These are phyloP conservation scores for Hordeum marinum DNA, from an alignment of 176 grass and related monocot species.

Conservation along the genomic window DNA sequence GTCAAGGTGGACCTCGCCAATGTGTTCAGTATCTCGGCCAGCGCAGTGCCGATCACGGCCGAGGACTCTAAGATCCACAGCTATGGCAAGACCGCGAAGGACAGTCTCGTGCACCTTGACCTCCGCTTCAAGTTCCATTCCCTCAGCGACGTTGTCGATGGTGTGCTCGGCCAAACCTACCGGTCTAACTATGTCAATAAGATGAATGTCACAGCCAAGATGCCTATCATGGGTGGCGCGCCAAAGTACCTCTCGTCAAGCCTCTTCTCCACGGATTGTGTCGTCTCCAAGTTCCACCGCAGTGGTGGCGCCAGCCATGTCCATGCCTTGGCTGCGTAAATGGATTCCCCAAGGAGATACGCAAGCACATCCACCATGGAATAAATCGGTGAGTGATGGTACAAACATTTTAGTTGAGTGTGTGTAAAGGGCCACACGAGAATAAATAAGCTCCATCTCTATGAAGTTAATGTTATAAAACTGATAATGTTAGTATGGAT, in stretches of 20 bases:
- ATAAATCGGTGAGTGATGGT: too few species aligned
- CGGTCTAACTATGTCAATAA: background rate
- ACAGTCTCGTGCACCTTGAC: constrained; percentile 59
- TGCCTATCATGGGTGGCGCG: constrained; percentile 26
- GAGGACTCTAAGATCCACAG: constrained; percentile 45
- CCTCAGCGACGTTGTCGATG: constrained; percentile 31
- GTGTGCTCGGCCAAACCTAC: constrained; percentile 33
- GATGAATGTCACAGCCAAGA: constrained; percentile 17
- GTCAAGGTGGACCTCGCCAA: constrained; percentile 42
- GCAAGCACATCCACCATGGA: background rate
- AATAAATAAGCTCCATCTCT: too few species aligned
- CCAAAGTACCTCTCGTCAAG: constrained; percentile 4
- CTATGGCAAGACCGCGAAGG: constrained; percentile 29
- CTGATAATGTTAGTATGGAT: too few species aligned
- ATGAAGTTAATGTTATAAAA: too few species aligned
- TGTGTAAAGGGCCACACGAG: too few species aligned
- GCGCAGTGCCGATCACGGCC: constrained; percentile 42
- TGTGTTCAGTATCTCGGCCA: constrained; percentile 52
- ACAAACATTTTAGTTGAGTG: too few species aligned
- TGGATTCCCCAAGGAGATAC: background rate
- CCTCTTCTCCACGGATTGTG: constrained; percentile 21
- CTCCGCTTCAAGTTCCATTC: constrained; percentile 54
- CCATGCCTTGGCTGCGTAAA: background rate
- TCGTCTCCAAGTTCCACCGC: constrained; percentile 3
- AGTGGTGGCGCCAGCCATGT: background rate